Evolutionary conservation across 192 early-diverging fungal genomes (phyloP).

Genomic region (Backusella australiensis): DNA sequence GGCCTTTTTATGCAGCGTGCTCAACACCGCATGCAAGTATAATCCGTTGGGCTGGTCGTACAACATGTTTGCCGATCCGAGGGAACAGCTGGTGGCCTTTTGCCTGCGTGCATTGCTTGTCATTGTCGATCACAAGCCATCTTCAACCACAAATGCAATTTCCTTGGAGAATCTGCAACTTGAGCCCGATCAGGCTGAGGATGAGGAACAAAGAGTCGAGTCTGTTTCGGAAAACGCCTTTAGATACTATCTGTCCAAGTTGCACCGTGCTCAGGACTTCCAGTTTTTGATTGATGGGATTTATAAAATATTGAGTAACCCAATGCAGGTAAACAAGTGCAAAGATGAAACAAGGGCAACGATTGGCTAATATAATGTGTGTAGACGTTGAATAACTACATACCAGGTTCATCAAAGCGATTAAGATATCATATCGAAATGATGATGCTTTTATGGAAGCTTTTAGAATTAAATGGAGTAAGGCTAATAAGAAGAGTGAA

Average conservation of each 20-base stretch:
- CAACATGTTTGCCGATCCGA: conserved; percentile 67
- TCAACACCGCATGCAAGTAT: conserved; percentile 81
- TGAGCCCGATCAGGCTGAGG: background rate
- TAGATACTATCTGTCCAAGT: conserved; percentile 71
- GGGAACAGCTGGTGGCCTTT: conserved; percentile 69
- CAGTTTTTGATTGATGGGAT: conserved; percentile 76
- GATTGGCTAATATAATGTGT: background rate
- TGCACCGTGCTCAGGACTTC: conserved; percentile 85
- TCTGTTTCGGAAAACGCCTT: conserved; percentile 64
- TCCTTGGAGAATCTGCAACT: background rate
- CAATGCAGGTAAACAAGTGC: conserved; percentile 49
- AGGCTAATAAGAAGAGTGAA: background rate
- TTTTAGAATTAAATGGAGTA: conserved; percentile 78
- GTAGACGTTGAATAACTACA: conserved; percentile 62
- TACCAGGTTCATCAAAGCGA: conserved; percentile 73
- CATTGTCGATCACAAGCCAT: conserved; percentile 65
- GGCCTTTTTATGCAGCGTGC: conserved; percentile 80
- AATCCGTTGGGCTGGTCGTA: conserved; percentile 86
- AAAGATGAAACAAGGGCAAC: background rate
- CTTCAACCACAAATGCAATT: background rate
- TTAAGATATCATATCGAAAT: conserved; percentile 63
- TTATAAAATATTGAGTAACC: conserved; percentile 74
- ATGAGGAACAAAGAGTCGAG: background rate
- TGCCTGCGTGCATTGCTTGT: conserved; percentile 65
- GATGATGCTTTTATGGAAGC: conserved; percentile 84